Conservation (phyloP, 2,329 filamentous ascomycete species). For the Bipolaris sorokiniana region DNA sequence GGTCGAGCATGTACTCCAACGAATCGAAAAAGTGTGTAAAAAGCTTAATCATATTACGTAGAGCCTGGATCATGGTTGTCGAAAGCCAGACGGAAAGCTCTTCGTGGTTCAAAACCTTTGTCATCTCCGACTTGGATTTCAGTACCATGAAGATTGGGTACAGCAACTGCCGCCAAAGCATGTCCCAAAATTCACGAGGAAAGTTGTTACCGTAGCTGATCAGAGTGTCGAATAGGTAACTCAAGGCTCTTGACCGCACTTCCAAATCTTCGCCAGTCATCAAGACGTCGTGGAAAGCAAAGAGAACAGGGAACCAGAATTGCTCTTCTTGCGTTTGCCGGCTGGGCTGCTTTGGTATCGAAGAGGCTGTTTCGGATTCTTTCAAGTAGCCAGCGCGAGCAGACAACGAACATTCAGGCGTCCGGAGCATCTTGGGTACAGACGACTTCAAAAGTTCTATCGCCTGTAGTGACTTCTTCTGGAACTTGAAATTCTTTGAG, state of each 20-base stretch:
- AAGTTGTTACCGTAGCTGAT: constrained; percentile 90
- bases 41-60: constrained; percentile 97
- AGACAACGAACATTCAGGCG: constrained; percentile 91
- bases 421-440: constrained; percentile 92
- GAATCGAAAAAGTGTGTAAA: constrained; percentile 99
- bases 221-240: constrained; percentile 95
- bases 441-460: constrained; percentile 94
- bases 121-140: constrained; percentile 94
- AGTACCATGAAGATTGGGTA: constrained; percentile 99
- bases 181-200: constrained; percentile 96
- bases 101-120: constrained; percentile 92
- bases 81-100: constrained; percentile 98
- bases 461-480: constrained; percentile 96
- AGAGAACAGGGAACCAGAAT: constrained; percentile 97
- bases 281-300: constrained; percentile 97
- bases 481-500: constrained; percentile 97
- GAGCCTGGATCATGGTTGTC: constrained; percentile 97
- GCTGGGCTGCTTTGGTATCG: constrained; percentile 67
- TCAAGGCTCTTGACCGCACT: constrained; percentile 84
- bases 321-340: constrained; percentile 93
- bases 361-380: constrained; percentile 56
- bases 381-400: constrained; percentile 63
- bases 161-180: constrained; percentile 92
- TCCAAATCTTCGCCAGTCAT: constrained; percentile 99
- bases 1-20: constrained; percentile 95